These are phyloP conservation scores for Globisporangium emineosum DNA, from an alignment of 352 stramenopile species.

Conservation along the genomic window DNA sequence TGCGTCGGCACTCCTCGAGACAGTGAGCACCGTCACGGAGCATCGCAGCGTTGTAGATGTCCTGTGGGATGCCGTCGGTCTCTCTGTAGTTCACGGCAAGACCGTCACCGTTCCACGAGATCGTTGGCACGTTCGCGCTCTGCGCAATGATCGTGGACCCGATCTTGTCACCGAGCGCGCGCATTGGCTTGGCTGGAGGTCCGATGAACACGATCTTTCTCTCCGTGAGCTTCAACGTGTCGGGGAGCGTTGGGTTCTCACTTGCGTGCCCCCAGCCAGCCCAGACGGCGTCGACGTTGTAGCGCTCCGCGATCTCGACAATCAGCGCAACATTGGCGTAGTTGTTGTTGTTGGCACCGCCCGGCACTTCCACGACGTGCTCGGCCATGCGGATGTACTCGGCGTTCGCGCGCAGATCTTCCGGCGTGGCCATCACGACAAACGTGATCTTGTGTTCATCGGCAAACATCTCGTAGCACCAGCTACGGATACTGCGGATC, in stretches of 20 bases:
- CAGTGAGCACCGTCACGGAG: conserved; percentile 92
- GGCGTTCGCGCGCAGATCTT: conserved; percentile 98
- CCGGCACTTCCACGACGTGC: conserved; percentile 99
- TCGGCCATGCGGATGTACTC: conserved; percentile 99
- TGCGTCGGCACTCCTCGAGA: conserved; percentile 89
- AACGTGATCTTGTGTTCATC: conserved; percentile 94
- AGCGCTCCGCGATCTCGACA: conserved; percentile 96
- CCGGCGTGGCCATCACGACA: conserved; percentile 99
- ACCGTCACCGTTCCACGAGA: conserved; percentile 98
- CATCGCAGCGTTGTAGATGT: conserved; percentile 93
- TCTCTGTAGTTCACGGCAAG: conserved; percentile 92
- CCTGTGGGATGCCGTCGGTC: conserved; percentile 87
- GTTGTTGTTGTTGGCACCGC: conserved; percentile 99
- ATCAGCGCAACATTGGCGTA: conserved; percentile 99
- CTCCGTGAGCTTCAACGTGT: conserved; percentile 88
- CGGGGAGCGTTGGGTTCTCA: conserved; percentile 97
- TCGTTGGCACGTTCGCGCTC: conserved; percentile 97
- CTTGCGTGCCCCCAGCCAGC: conserved; percentile 98
- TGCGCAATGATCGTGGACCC: conserved; percentile 99
- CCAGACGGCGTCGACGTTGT: conserved; percentile 97
- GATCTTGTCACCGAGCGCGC: conserved; percentile 99
- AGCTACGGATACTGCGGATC: conserved; percentile 98
- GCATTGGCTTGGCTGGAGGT: conserved; percentile 97
- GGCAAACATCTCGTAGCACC: conserved; percentile 98
- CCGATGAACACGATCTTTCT: conserved; percentile 99